Conservation (phyloP, 371 early-diverging fungal genomes). For the Syncephalis fuscata region DNA sequence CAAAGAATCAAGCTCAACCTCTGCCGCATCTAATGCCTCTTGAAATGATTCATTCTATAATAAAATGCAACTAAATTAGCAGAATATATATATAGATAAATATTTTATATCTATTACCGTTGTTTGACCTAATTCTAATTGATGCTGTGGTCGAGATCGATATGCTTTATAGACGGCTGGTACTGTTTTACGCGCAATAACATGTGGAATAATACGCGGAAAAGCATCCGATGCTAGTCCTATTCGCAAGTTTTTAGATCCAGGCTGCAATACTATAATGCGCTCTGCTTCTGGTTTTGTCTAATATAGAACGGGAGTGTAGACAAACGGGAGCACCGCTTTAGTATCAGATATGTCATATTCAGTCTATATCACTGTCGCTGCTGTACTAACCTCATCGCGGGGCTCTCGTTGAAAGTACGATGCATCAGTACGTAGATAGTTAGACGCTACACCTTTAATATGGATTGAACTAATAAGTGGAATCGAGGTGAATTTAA, state of each 20-base stretch:
- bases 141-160: background rate
- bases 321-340: background rate
- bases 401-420: background rate
- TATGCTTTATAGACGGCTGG: background rate
- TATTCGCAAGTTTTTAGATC: conserved; percentile 61
- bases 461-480: background rate
- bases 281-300: conserved; percentile 23
- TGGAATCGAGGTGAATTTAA: background rate
- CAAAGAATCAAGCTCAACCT: conserved; percentile 32
- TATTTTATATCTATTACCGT: background rate
- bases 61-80: too few species aligned
- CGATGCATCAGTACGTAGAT: background rate
- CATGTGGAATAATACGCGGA: conserved; percentile 59
- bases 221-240: conserved; percentile 70
- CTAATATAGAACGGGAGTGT: background rate
- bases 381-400: background rate
- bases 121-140: background rate
- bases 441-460: background rate
- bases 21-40: conserved; percentile 7
- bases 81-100: too few species aligned
- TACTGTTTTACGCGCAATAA: conserved; percentile 37
- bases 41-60: too few species aligned
- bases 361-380: background rate
- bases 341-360: background rate
- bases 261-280: conserved; percentile 73